Evolutionary conservation across 208 protist species (phyloP).

Genomic region (Acanthamoeba healyi): DNA sequence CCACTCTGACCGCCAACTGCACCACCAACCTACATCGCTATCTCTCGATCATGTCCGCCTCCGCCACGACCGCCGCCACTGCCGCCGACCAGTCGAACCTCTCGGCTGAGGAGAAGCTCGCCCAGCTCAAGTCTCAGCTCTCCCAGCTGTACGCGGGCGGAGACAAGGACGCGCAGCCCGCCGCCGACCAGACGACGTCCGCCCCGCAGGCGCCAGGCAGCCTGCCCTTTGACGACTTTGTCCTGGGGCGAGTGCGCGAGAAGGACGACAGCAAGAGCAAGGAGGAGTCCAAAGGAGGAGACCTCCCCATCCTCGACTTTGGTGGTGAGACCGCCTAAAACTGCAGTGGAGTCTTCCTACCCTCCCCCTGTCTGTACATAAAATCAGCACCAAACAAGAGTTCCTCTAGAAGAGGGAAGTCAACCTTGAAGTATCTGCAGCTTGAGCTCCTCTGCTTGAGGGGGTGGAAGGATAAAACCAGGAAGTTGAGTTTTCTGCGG

Average conservation of each 20-base stretch:
- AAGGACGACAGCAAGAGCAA: not conserved
- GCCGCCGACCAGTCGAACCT: not conserved
- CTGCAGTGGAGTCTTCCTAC: not conserved
- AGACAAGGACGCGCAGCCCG: not conserved
- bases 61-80: no score
- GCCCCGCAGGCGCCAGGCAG: not conserved
- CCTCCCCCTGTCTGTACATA: constrained; percentile 10
- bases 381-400: not conserved
- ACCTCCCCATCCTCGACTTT: constrained; percentile 17
- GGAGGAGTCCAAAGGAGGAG: not conserved
- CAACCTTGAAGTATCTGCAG: not conserved
- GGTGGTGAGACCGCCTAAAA: constrained; percentile 12
- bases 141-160: not conserved
- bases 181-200: not conserved
- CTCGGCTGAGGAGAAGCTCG: constrained; percentile 10
- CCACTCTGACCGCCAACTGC: no score
- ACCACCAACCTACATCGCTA: no score
- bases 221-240: constrained; percentile 35
- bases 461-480: not conserved
- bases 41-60: no score
- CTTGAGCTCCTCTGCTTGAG: not conserved
- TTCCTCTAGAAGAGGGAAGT: not conserved
- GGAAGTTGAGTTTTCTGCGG: no score
- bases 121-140: constrained; percentile 18
- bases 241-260: constrained; percentile 32